Evolutionary conservation across 805 yeast genomes (phyloP).

Genomic region (Saturnispora sekii): DNA sequence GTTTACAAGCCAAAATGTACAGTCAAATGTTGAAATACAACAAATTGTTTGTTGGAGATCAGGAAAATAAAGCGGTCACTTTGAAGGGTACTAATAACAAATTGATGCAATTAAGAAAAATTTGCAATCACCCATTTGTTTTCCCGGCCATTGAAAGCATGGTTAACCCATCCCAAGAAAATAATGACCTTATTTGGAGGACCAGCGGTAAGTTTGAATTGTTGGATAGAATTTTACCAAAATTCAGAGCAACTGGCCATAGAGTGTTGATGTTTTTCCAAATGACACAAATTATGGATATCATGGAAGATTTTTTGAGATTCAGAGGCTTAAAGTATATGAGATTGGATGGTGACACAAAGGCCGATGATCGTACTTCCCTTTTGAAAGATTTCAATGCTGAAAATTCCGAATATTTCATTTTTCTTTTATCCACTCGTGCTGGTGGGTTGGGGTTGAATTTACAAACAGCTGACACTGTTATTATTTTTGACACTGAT

Average conservation of each 20-base stretch:
- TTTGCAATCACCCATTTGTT: constrained; percentile 82
- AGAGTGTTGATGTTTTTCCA: constrained; percentile 76
- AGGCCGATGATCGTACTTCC: constrained; percentile 73
- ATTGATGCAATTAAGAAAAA: constrained; percentile 77
- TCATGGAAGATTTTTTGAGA: constrained; percentile 76
- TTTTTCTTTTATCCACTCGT: constrained; percentile 71
- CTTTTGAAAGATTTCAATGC: constrained; percentile 69
- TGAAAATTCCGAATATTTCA: constrained; percentile 66
- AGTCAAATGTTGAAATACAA: constrained; percentile 72
- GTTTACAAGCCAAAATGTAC: constrained; percentile 59
- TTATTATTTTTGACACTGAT: constrained; percentile 77
- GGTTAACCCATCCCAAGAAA: constrained; percentile 50
- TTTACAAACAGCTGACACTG: constrained; percentile 82
- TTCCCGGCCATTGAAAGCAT: constrained; percentile 73
- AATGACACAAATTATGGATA: constrained; percentile 86
- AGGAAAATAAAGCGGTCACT: constrained; percentile 47
- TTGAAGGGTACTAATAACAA: constrained; percentile 72
- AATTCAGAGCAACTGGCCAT: constrained; percentile 65
- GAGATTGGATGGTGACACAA: constrained; percentile 75
- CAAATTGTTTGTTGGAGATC: constrained; percentile 53
- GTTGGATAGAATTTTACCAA: constrained; percentile 65
- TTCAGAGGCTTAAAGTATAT: constrained; percentile 57
- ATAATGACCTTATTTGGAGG: constrained; percentile 65
- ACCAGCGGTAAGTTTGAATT: constrained; percentile 74
- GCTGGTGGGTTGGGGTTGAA: constrained; percentile 87